phyloP scores from a whole-genome alignment of 2,329 filamentous ascomycete species.

The Lachnellula occidentalis region DNA sequence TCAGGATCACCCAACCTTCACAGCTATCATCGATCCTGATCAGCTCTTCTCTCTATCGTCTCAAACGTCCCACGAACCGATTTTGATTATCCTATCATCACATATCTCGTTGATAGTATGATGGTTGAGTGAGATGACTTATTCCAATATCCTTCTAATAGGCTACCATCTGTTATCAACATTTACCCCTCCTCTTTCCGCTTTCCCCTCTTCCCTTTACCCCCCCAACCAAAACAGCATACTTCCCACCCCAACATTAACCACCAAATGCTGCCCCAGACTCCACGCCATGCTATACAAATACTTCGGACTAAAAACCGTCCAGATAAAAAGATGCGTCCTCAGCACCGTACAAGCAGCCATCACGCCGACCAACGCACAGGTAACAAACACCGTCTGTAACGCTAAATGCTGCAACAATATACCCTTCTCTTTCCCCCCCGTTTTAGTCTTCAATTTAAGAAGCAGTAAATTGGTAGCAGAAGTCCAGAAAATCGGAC shows the following conservation, averaged over 20 bases:
- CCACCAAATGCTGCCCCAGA: conserved; percentile 69
- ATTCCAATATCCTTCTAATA: no score
- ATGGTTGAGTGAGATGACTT: no score
- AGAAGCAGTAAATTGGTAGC: conserved; percentile 58
- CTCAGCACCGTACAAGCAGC: conserved; percentile 76
- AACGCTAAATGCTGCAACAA: conserved; percentile 50
- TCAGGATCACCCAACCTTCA: no score
- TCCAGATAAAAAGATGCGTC: conserved; percentile 96
- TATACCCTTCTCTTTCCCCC: conserved; percentile 10
- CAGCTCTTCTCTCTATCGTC: no score
- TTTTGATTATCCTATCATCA: no score
- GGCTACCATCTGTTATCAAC: no score
- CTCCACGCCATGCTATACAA: conserved; percentile 89
- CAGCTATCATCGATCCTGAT: no score
- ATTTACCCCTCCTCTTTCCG: no score
- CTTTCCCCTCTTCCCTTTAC: not conserved
- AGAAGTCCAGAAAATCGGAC: conserved; percentile 79
- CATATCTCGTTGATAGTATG: no score
- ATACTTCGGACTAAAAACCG: conserved; percentile 96
- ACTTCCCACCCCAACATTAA: conserved; percentile 62
- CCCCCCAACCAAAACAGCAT: conserved; percentile 50
- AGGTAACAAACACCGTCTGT: conserved; percentile 65
- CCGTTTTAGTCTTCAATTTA: conserved; percentile 19
- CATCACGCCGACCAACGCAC: conserved; percentile 71
- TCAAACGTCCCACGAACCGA: no score